Percentiles rank a stretch among this genome's conserved stretches.
Evolutionary conservation across 495 filamentous ascomycete genomes (phyloP).

Genomic region (Penicillium nucicola): DNA sequence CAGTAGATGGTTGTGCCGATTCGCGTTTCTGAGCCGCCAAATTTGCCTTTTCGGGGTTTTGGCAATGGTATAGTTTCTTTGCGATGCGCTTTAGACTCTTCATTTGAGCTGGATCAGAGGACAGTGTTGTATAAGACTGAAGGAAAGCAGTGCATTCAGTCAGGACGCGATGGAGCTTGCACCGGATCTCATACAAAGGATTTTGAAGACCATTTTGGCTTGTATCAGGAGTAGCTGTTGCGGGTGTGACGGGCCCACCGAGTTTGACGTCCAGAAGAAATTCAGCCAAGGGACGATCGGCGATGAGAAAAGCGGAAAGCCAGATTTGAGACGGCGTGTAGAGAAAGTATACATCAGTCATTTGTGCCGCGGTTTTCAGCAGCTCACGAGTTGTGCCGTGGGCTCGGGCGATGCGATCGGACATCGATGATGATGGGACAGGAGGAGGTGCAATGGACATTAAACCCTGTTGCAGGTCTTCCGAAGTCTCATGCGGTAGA

Average conservation of each 20-base stretch:
- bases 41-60: constrained; percentile 62
- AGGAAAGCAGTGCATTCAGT: constrained; percentile 37
- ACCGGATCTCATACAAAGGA: constrained; percentile 32
- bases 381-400: constrained; percentile 68
- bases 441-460: constrained; percentile 24
- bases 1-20: constrained; percentile 16
- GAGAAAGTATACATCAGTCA: constrained; percentile 93
- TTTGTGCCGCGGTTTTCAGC: constrained; percentile 72
- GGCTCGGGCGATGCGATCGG: constrained; percentile 57
- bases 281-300: constrained; percentile 66
- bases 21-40: constrained; percentile 45
- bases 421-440: constrained; percentile 25
- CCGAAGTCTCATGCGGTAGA: constrained; percentile 30
- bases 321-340: constrained; percentile 94
- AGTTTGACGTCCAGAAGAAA: constrained; percentile 76
- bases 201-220: constrained; percentile 14
- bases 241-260: constrained; percentile 23
- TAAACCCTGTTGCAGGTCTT: constrained; percentile 32
- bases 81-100: constrained; percentile 55
- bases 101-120: constrained; percentile 43
- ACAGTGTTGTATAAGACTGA: constrained; percentile 36
- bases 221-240: constrained; percentile 2
- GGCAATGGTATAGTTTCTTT: constrained; percentile 76
- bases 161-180: constrained; percentile 43
- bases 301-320: constrained; percentile 72